phyloP scores from a whole-genome alignment of 2,329 filamentous ascomycete genomes.

The Dendryphion nanum region DNA sequence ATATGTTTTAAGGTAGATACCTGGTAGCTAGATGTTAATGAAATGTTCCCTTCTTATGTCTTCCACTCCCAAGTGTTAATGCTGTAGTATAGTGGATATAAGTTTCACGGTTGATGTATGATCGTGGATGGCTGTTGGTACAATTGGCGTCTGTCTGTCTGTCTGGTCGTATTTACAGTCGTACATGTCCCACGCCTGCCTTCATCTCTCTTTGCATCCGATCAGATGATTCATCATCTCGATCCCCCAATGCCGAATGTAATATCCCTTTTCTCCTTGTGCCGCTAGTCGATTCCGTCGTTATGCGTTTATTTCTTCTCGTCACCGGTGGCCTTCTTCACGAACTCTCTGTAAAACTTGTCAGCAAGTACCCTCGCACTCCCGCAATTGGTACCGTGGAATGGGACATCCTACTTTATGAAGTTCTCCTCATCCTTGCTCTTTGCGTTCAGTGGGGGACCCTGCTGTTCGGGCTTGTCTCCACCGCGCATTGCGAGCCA shows the following conservation, averaged over 20 bases:
- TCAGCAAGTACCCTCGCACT: conserved; percentile 1
- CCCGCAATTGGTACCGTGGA: background rate
- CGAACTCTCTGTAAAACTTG: conserved; percentile 29
- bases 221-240: conserved; percentile 1
- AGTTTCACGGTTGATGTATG: no score
- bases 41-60: no score
- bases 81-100: no score
- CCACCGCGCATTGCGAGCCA: conserved; percentile 37
- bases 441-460: conserved; percentile 61
- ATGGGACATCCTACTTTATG: conserved; percentile 56
- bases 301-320: conserved; percentile 14
- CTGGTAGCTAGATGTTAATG: no score
- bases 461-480: conserved; percentile 42
- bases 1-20: no score
- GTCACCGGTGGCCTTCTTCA: conserved; percentile 38
- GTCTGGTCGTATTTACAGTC: conserved; percentile 37
- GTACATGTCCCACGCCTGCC: conserved; percentile 11
- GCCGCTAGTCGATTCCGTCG: conserved; percentile 3
- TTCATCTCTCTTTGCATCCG: conserved; percentile 10
- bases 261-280: background rate
- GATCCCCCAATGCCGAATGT: background rate
- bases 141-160: conserved; percentile 25
- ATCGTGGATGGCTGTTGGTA: conserved; percentile 29
- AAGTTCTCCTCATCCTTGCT: conserved; percentile 69
- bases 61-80: no score